These are phyloP conservation scores for Fusarium luffae DNA, from an alignment of 2,329 filamentous ascomycete genomes.

Conservation along the genomic window DNA sequence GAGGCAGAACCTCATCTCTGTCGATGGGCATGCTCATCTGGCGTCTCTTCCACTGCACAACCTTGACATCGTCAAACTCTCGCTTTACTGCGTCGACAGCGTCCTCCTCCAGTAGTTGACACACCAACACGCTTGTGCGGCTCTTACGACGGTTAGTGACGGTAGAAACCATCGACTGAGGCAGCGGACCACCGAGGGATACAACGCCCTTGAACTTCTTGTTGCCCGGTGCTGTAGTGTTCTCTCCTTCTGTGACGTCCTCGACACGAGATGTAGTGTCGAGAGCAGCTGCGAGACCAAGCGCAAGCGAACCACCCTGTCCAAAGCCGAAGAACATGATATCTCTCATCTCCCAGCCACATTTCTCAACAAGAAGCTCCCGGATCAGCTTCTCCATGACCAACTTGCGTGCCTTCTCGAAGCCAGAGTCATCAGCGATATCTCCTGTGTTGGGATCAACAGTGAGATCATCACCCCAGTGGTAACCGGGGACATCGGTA, in stretches of 20 bases:
- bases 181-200: conserved; percentile 70
- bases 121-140: conserved; percentile 71
- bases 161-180: conserved; percentile 61
- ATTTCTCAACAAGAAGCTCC: conserved; percentile 62
- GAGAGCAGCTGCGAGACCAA: conserved; percentile 64
- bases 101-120: conserved; percentile 71
- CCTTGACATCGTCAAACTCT: conserved; percentile 73
- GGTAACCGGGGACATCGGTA: conserved; percentile 54
- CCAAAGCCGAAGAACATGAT: conserved; percentile 74
- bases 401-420: conserved; percentile 58
- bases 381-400: conserved; percentile 64
- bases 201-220: conserved; percentile 65
- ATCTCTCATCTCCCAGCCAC: conserved; percentile 69
- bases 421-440: conserved; percentile 72
- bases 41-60: conserved; percentile 74
- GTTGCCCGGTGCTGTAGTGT: conserved; percentile 14
- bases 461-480: conserved; percentile 75
- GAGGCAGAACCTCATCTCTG: conserved; percentile 86
- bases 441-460: conserved; percentile 62
- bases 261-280: conserved; percentile 50
- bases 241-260: conserved; percentile 46
- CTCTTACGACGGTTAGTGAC: conserved; percentile 63
- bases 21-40: conserved; percentile 86
- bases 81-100: conserved; percentile 72
- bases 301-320: conserved; percentile 72